A percentile compares a stretch with the other conserved stretches of the same genome.
These are phyloP conservation scores for Chloris gayana DNA, from an alignment of 176 grass and related monocot species.

Conservation along the genomic window DNA sequence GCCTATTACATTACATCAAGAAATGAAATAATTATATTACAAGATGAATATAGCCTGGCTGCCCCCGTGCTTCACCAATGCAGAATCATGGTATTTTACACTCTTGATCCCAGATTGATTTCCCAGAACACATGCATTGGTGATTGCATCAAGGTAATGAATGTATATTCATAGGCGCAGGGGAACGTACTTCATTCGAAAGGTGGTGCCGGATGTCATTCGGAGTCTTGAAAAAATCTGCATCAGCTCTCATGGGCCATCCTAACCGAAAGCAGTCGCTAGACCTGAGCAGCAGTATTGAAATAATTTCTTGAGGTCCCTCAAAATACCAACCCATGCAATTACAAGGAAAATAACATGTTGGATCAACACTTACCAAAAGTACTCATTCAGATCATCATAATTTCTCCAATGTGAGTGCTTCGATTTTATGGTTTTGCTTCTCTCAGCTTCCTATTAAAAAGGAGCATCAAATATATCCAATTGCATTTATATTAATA, in stretches of 20 bases:
- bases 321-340: neutral
- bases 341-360: slow-evolving; percentile 23
- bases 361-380: slow-evolving; percentile 64
- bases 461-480: slow-evolving; percentile 25
- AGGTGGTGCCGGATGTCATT: slow-evolving; percentile 10
- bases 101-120: no score
- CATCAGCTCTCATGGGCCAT: slow-evolving; percentile 92
- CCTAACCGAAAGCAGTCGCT: slow-evolving; percentile 87
- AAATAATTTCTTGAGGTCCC: slow-evolving; percentile 35
- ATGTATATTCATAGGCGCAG: neutral
- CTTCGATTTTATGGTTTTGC: slow-evolving; percentile 82
- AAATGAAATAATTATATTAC: neutral
- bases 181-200: slow-evolving; percentile 51
- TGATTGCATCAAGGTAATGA: neutral
- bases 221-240: slow-evolving; percentile 84
- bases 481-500: slow-evolving; percentile 12
- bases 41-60: slow-evolving; percentile 9
- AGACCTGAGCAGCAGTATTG: slow-evolving; percentile 57
- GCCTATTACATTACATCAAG: slow-evolving; percentile 3
- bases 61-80: neutral
- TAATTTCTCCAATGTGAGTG: slow-evolving; percentile 98
- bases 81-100: no score
- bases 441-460: slow-evolving; percentile 78
- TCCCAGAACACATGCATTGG: no score
- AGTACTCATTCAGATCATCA: slow-evolving; percentile 96